Percentiles rank a stretch among this genome's conserved stretches.
Evolutionary conservation across 169 alveolate species (phyloP).

Genomic region (Eimeria brunetti): DNA sequence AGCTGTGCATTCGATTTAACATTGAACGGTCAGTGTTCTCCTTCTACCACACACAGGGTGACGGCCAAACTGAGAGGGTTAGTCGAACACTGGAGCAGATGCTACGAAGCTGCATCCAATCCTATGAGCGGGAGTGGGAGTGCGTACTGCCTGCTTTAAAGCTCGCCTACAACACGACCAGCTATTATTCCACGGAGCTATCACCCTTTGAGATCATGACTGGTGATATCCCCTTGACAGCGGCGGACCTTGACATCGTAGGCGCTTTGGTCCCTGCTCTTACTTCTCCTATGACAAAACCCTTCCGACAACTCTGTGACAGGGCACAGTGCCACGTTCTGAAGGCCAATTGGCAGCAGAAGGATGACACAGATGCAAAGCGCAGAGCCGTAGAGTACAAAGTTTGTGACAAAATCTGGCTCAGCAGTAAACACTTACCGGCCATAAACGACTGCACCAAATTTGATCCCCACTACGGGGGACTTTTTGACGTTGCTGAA

Average conservation of each 20-base stretch:
- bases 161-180: no score
- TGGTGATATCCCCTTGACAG: no score
- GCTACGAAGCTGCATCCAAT: no score
- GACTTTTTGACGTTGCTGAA: neutral
- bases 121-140: no score
- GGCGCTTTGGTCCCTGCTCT: neutral
- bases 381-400: neutral
- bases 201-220: no score
- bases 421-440: neutral
- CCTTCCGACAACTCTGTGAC: neutral
- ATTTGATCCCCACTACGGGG: neutral
- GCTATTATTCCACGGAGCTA: no score
- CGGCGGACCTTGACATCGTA: no score
- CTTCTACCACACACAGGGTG: neutral
- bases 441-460: neutral
- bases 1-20: no score
- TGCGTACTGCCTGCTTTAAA: no score
- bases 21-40: no score
- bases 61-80: neutral
- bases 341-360: neutral
- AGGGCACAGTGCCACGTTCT: neutral
- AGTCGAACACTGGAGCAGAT: no score
- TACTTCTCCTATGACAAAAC: neutral
- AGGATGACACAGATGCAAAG: neutral
- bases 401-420: neutral